Evolutionary conservation across 73 alveolate genomes (phyloP).

Genomic region (Paraurostyla sp.): DNA sequence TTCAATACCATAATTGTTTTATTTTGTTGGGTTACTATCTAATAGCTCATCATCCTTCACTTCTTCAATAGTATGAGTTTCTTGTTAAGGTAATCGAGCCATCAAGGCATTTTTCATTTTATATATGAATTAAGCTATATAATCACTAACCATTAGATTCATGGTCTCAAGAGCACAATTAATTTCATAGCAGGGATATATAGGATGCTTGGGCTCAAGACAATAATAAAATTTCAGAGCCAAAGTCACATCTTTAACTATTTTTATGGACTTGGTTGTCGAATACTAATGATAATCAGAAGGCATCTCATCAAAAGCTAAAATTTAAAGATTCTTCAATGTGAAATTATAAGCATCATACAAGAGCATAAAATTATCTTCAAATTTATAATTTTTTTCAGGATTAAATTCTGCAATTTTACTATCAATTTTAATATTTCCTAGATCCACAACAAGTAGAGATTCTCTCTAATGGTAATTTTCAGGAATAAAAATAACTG

Average conservation of each 20-base stretch:
- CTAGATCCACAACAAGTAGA: conserved; percentile 67
- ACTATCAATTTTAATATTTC: conserved; percentile 44
- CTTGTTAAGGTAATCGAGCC: not conserved
- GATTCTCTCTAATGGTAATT: conserved; percentile 3
- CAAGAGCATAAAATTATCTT: conserved; percentile 17
- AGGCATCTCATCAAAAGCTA: conserved; percentile 24
- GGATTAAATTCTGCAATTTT: not conserved
- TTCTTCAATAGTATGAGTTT: too few species aligned
- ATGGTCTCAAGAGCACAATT: not conserved
- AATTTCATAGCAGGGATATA: conserved; percentile 46
- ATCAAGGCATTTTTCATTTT: not conserved
- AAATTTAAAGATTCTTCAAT: conserved; percentile 9
- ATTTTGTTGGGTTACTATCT: not conserved
- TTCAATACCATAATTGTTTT: not conserved
- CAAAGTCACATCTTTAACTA: conserved; percentile 52
- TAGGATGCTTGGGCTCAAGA: conserved; percentile 62
- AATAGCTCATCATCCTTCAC: too few species aligned
- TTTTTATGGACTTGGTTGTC: not conserved
- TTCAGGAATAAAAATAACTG: conserved; percentile 75
- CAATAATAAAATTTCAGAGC: conserved; percentile 14
- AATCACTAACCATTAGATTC: conserved; percentile 47
- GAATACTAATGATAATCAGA: conserved; percentile 42
- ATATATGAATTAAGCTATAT: not conserved
- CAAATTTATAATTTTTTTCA: conserved; percentile 55
- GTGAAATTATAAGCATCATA: conserved; percentile 62